These are phyloP conservation scores for Lavandula angustifolia DNA, from an alignment of 257 asterid genomes.

Conservation along the genomic window DNA sequence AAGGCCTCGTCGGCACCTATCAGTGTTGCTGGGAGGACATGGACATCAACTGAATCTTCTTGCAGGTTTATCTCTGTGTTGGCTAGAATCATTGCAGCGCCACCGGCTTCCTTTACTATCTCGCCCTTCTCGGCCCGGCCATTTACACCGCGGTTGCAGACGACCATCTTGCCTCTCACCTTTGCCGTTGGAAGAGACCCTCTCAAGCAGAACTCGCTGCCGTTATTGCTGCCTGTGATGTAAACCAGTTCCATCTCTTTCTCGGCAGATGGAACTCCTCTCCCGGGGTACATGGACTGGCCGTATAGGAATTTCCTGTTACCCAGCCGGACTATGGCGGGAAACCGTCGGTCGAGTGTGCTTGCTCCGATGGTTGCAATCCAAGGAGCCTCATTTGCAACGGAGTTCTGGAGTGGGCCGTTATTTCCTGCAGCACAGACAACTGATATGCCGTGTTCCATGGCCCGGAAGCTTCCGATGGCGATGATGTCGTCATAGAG, in stretches of 20 bases:
- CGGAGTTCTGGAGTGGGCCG: conserved; percentile 76
- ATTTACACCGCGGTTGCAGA: conserved; percentile 82
- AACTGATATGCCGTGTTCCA: conserved; percentile 85
- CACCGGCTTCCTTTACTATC: conserved; percentile 82
- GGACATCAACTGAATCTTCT: conserved; percentile 87
- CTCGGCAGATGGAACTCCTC: conserved; percentile 40
- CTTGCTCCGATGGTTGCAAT: conserved; percentile 85
- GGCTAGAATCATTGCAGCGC: conserved; percentile 73
- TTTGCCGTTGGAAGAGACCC: conserved; percentile 66
- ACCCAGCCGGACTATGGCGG: conserved; percentile 66
- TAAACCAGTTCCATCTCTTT: conserved; percentile 69
- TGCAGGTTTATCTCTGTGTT: conserved; percentile 73
- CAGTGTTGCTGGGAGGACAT: conserved; percentile 75
- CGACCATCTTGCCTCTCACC: conserved; percentile 73
- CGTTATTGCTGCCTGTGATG: conserved; percentile 49
- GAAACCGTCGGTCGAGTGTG: conserved; percentile 76
- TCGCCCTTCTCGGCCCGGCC: conserved; percentile 91
- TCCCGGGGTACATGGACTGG: conserved; percentile 81
- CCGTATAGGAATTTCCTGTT: conserved; percentile 68
- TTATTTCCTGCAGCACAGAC: conserved; percentile 92
- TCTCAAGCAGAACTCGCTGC: conserved; percentile 68
- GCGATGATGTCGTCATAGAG: conserved; percentile 84
- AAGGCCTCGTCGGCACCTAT: conserved; percentile 69
- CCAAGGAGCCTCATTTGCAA: conserved; percentile 93
- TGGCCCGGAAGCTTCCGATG: conserved; percentile 82